phyloP scores from a whole-genome alignment of 345 rosid species.

The Acer yangbiense region DNA sequence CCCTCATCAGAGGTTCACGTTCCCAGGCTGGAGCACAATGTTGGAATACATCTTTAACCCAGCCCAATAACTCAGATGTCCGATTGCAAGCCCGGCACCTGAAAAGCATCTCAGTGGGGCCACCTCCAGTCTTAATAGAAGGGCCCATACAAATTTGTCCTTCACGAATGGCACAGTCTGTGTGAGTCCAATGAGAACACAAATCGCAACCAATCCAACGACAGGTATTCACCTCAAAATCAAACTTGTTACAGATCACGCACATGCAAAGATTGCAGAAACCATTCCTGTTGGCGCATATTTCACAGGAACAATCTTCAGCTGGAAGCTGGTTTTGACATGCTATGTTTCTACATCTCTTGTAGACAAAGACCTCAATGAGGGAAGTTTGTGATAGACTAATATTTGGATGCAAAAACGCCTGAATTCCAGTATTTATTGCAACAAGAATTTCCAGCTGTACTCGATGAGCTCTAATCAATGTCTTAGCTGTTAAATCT shows the following conservation, averaged over 20 bases:
- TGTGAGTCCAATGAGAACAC: conserved; percentile 98
- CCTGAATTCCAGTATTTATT: conserved; percentile 88
- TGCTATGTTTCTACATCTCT: conserved; percentile 90
- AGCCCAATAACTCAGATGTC: conserved; percentile 91
- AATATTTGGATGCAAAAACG: conserved; percentile 82
- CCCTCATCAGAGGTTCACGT: conserved; percentile 76
- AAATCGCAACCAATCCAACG: conserved; percentile 99
- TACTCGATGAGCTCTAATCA: conserved; percentile 73
- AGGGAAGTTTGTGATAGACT: conserved; percentile 85
- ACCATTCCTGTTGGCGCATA: conserved; percentile 78
- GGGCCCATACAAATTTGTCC: conserved; percentile 81
- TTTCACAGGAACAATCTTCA: conserved; percentile 85
- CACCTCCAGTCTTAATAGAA: conserved; percentile 65
- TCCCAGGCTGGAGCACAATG: conserved; percentile 97
- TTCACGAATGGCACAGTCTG: conserved; percentile 94
- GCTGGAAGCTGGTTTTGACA: conserved; percentile 92
- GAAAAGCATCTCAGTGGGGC: conserved; percentile 86
- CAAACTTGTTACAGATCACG: conserved; percentile 94
- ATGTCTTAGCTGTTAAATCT: conserved; percentile 80
- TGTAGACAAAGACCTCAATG: conserved; percentile 83
- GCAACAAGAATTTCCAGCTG: conserved; percentile 93
- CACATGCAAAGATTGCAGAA: conserved; percentile 99
- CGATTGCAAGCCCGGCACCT: conserved; percentile 85
- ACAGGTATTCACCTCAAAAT: conserved; percentile 92
- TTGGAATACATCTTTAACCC: conserved; percentile 97